These are phyloP conservation scores for Toxicodendron radicans DNA, from an alignment of 345 rosid species.

Conservation along the genomic window DNA sequence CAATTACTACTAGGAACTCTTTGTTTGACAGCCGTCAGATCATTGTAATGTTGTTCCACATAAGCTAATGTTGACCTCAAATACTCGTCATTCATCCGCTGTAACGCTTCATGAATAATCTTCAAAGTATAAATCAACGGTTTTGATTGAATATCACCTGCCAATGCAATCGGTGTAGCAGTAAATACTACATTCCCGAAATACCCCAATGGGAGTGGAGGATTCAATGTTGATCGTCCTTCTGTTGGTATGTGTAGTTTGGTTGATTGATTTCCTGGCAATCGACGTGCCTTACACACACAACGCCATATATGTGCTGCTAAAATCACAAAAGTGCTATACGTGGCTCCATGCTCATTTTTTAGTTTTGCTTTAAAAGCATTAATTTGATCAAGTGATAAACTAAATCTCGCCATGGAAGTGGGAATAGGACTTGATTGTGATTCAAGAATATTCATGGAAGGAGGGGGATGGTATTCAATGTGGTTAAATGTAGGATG, in stretches of 20 bases:
- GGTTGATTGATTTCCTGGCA: conserved; percentile 14
- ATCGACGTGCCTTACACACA: conserved; percentile 21
- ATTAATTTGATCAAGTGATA: conserved; percentile 23
- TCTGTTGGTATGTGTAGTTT: not conserved
- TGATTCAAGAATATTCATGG: not conserved
- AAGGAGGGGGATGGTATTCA: conserved; percentile 8
- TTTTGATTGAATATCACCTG: conserved; percentile 31
- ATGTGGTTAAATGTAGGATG: conserved; percentile 18
- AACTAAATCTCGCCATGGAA: not conserved
- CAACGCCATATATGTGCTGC: conserved; percentile 39
- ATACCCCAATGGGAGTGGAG: conserved; percentile 42
- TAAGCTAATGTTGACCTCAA: conserved; percentile 47
- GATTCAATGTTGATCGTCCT: not conserved
- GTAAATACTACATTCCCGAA: conserved; percentile 44
- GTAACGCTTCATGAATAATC: conserved; percentile 28
- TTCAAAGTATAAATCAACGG: conserved; percentile 26
- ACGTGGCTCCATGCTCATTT: not conserved
- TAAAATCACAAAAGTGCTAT: conserved; percentile 19
- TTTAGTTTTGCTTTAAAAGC: conserved; percentile 17
- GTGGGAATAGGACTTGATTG: not conserved
- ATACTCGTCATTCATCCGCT: conserved; percentile 37
- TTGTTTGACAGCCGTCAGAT: conserved; percentile 26
- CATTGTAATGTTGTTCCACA: conserved; percentile 28
- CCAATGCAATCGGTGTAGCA: conserved; percentile 16
- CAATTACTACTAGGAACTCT: conserved; percentile 42